These are phyloP conservation scores for Colletotrichum sublineola DNA, from an alignment of 2,329 filamentous ascomycete species.

Conservation along the genomic window DNA sequence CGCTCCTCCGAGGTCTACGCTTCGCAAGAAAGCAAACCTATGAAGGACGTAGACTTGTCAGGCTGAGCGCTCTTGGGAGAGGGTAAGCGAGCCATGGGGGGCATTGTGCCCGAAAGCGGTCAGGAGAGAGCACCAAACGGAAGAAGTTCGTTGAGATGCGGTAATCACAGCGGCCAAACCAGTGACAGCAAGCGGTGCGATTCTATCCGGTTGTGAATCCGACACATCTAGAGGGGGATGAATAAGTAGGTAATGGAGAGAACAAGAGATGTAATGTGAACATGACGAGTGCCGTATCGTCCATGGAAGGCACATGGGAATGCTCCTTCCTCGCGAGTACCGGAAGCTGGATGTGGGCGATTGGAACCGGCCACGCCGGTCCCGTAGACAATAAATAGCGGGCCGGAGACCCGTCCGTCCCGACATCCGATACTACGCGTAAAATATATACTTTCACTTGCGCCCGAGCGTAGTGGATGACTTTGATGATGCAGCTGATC, in stretches of 20 bases:
- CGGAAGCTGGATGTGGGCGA: neutral
- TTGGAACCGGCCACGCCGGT: neutral
- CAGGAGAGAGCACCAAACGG: neutral
- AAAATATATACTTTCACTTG: conserved; percentile 2
- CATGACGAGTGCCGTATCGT: neutral
- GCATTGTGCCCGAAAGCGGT: neutral
- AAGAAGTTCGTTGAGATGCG: neutral
- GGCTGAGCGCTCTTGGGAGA: neutral
- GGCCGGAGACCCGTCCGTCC: neutral
- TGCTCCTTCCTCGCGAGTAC: conserved; percentile 1
- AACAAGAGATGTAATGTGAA: neutral
- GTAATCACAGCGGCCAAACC: too few species aligned
- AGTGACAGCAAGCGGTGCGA: neutral
- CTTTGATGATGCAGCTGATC: neutral
- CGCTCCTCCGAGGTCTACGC: neutral
- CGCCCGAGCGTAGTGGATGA: neutral
- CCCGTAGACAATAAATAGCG: neutral
- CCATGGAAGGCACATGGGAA: neutral
- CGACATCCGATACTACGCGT: neutral
- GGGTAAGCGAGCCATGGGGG: neutral
- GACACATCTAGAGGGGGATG: neutral
- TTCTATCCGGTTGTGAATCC: neutral
- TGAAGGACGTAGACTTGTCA: conserved; percentile 1
- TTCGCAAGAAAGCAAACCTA: conserved; percentile 1
- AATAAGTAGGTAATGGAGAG: neutral